These are phyloP conservation scores for Populus tremula DNA, from an alignment of 345 rosid species.

Conservation along the genomic window DNA sequence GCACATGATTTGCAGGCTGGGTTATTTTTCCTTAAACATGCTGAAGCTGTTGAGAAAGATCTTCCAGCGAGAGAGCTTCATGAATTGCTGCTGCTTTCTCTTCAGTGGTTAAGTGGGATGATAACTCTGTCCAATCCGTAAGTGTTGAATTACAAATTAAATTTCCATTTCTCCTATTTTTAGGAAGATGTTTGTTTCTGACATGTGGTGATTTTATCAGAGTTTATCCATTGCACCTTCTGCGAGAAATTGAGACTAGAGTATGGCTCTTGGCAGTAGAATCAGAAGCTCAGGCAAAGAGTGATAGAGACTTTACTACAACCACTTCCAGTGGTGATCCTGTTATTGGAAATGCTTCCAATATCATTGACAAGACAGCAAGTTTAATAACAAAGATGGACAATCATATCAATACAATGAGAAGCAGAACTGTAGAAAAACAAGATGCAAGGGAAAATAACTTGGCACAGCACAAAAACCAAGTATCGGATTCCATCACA, in stretches of 20 bases:
- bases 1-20: slow-evolving; percentile 65
- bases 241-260: slow-evolving; percentile 94
- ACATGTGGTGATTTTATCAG: slow-evolving; percentile 45
- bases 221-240: slow-evolving; percentile 85
- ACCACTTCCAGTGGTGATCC: slow-evolving; percentile 40
- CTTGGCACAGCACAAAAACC: slow-evolving; percentile 53
- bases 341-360: slow-evolving; percentile 46
- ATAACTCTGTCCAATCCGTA: slow-evolving; percentile 74
- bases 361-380: slow-evolving; percentile 83
- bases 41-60: slow-evolving; percentile 92
- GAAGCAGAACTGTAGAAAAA: slow-evolving; percentile 55
- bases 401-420: slow-evolving; percentile 68
- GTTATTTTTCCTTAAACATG: slow-evolving; percentile 86
- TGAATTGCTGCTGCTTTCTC: slow-evolving; percentile 83
- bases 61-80: slow-evolving; percentile 89
- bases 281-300: slow-evolving; percentile 83
- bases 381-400: slow-evolving; percentile 86
- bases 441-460: slow-evolving; percentile 57
- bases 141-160: slow-evolving; percentile 36
- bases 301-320: slow-evolving; percentile 55
- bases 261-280: slow-evolving; percentile 98
- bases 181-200: slow-evolving; percentile 19
- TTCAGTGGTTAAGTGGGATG: slow-evolving; percentile 96
- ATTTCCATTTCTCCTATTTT: slow-evolving; percentile 7
- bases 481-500: slow-evolving; percentile 45